Base-by-base conservation (phyloP, 192 early-diverging fungal genomes). In the Coemansia sp. region DNA sequence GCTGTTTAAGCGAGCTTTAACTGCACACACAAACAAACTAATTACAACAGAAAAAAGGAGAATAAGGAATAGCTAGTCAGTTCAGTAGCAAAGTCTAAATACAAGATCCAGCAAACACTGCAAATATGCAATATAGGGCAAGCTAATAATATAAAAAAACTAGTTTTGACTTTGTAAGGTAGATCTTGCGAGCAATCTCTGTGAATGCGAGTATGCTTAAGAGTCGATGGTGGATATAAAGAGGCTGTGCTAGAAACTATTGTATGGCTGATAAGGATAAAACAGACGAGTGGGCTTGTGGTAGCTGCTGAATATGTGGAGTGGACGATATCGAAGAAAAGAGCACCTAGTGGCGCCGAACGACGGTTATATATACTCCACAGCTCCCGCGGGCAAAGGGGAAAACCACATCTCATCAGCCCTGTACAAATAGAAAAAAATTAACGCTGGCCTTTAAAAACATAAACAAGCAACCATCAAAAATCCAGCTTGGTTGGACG, bases 341-440 rank as follows among this genome's bases (percentile, higher is more conserved):
- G n/a, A 30, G 54, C 29, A 5, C 29, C 22, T 56, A 10, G 54
- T 56, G 58, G 58, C 58, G 58, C 58, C 58, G n/a, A 38, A 10
- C 28, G 54, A 12, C 54, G 28, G 28, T 56, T 56, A 56, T 60
- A 60, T 60, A 60, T 48, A 60, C 59, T 48, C n/a, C 54, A 30
- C 54, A 29, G 29, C 8, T 11, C 54, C 54, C 10, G 54, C 20
- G 28, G 29, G 25, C n/a, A 22, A 50, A 50, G 5, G 16, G 49
- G 49, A 17, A 50, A 50, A 20, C 17, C 20, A 50, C 20, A 20
- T 50, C 49, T 50, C 49, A 50, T 22, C 20, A 16, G 20, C 30
- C 30, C n/a, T 17, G 33, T 36, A 20, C 33, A 58, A 38, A 32
- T 32, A 58, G 17, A 58, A 58, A 55, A 55, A 50, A 55, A 8